Evolutionary conservation across 1,139 yeast genomes (phyloP).

Genomic region (Pichia sp.): DNA sequence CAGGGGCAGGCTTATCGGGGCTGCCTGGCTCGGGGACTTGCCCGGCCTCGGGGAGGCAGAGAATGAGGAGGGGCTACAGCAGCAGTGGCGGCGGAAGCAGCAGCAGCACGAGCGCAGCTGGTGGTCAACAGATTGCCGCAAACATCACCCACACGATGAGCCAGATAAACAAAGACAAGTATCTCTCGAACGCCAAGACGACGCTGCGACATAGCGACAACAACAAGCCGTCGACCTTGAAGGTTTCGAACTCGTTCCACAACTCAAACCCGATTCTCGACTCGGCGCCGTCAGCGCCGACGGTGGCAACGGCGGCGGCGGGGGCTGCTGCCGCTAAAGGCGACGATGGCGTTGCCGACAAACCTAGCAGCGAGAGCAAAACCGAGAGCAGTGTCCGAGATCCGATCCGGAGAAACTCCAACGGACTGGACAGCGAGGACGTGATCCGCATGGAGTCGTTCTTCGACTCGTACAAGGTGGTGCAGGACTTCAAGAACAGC

Average conservation of each 20-base stretch:
- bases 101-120: not conserved
- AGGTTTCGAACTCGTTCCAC: not conserved
- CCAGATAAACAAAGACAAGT: conserved; percentile 29
- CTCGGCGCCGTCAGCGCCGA: no score
- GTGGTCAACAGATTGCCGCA: conserved; percentile 1
- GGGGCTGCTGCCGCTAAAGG: not conserved
- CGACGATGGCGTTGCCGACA: not conserved
- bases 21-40: no score
- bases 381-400: not conserved
- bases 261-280: not conserved
- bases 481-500: conserved; percentile 37
- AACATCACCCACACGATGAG: conserved; percentile 29
- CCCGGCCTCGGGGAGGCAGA: no score
- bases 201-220: not conserved
- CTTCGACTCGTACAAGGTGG: conserved; percentile 48
- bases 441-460: conserved; percentile 32
- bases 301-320: not conserved
- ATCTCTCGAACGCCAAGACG: conserved; percentile 7
- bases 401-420: not conserved
- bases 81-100: not conserved
- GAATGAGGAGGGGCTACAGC: not conserved
- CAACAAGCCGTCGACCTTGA: not conserved
- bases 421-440: conserved; percentile 2
- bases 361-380: not conserved
- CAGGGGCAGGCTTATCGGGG: not conserved